A percentile compares a stretch with the other conserved stretches of the same genome.
Evolutionary conservation across 345 rosid species (phyloP).

Genomic region (Alliaria petiolata): DNA sequence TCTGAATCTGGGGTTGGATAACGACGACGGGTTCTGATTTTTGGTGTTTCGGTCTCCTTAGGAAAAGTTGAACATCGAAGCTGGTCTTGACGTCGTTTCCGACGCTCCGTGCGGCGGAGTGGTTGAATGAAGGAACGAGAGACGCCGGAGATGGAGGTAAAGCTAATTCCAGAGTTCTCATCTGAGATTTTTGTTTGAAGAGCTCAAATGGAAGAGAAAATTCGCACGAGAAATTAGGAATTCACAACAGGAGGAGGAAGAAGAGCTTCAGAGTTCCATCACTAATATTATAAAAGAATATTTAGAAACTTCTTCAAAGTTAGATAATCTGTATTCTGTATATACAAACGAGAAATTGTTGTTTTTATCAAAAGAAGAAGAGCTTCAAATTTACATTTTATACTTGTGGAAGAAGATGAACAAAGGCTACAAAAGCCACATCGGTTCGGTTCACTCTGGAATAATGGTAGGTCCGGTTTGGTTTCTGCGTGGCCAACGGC

Average conservation of each 20-base stretch:
- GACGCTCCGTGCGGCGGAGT: not conserved
- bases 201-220: not conserved
- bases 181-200: not conserved
- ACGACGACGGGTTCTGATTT: constrained; percentile 11
- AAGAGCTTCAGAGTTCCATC: not conserved
- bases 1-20: not conserved
- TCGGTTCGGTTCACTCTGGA: not conserved
- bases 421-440: not conserved
- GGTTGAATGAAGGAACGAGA: not conserved
- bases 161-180: constrained; percentile 31
- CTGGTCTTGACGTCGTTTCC: constrained; percentile 1
- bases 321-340: not conserved
- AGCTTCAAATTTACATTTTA: not conserved
- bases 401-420: not conserved
- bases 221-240: not conserved
- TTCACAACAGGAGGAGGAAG: not conserved
- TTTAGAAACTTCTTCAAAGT: not conserved
- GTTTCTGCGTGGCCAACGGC: not conserved
- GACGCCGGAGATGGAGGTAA: constrained; percentile 21
- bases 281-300: not conserved
- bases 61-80: constrained; percentile 18
- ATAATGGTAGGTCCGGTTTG: not conserved
- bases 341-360: not conserved
- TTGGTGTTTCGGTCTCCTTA: constrained; percentile 26
- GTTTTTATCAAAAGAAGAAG: too few species aligned